These are phyloP conservation scores for Berkeleyomyces rouxiae DNA, from an alignment of 2,329 filamentous ascomycete genomes.

Conservation along the genomic window DNA sequence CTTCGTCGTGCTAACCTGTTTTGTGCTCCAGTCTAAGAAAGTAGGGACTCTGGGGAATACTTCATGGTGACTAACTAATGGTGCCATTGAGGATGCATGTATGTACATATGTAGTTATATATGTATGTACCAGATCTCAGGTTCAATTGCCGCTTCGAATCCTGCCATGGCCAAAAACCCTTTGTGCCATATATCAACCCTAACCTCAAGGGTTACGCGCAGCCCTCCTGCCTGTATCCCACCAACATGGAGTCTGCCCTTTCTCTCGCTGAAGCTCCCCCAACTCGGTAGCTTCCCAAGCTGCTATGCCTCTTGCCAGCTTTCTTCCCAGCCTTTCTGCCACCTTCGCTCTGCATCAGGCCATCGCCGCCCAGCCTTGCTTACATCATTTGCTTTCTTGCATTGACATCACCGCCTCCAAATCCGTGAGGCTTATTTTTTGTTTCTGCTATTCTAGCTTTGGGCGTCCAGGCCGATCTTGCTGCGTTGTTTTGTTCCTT, in stretches of 20 bases:
- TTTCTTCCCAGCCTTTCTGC: not conserved
- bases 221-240: not conserved
- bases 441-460: not conserved
- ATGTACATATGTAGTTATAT: not conserved
- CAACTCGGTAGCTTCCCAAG: not conserved
- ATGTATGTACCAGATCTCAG: too few species aligned
- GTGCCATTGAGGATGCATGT: not conserved
- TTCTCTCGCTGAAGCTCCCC: not conserved
- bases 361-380: not conserved
- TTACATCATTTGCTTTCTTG: not conserved
- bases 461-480: not conserved
- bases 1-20: too few species aligned
- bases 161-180: not conserved
- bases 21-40: not conserved
- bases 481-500: not conserved
- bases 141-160: conserved; percentile 7
- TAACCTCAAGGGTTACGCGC: not conserved
- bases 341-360: not conserved
- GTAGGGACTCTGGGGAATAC: too few species aligned
- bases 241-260: not conserved
- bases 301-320: not conserved
- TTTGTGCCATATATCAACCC: not conserved
- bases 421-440: not conserved
- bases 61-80: too few species aligned
- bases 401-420: not conserved